phyloP scores from a whole-genome alignment of 2,329 filamentous ascomycete genomes.

The Metarhizium sp. region DNA sequence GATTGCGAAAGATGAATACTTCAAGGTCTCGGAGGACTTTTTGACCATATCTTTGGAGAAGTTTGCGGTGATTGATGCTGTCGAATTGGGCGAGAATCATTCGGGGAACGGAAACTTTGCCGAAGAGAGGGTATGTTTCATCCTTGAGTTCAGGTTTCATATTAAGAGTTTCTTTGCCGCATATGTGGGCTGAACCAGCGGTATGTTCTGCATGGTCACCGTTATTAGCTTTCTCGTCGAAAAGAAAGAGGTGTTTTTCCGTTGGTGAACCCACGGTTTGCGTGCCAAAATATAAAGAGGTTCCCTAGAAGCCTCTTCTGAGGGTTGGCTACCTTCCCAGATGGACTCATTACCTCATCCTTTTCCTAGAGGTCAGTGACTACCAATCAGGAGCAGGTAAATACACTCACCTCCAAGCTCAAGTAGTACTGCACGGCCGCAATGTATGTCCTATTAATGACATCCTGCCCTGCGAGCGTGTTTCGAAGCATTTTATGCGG shows the following conservation, averaged over 20 bases:
- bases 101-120: constrained; percentile 29
- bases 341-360: constrained; percentile 1
- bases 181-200: constrained; percentile 33
- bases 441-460: constrained; percentile 14
- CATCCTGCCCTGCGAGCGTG: background rate
- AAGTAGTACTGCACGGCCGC: constrained; percentile 13
- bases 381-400: background rate
- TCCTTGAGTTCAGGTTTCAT: constrained; percentile 26
- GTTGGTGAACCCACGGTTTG: constrained; percentile 29
- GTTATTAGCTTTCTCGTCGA: background rate
- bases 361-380: background rate
- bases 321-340: constrained; percentile 7
- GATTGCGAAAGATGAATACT: constrained; percentile 22
- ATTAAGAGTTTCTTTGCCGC: constrained; percentile 29
- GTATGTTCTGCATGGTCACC: constrained; percentile 27
- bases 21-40: constrained; percentile 26
- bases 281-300: constrained; percentile 36
- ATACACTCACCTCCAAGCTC: constrained; percentile 13
- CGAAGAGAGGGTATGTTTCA: constrained; percentile 26
- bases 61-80: constrained; percentile 26
- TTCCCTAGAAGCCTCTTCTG: constrained; percentile 28
- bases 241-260: background rate
- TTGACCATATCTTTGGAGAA: constrained; percentile 25
- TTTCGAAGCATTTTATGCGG: constrained; percentile 4
- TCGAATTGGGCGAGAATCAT: constrained; percentile 38